phyloP scores from a whole-genome alignment of 495 filamentous ascomycete genomes.

The Aspergillus mulundensis region DNA sequence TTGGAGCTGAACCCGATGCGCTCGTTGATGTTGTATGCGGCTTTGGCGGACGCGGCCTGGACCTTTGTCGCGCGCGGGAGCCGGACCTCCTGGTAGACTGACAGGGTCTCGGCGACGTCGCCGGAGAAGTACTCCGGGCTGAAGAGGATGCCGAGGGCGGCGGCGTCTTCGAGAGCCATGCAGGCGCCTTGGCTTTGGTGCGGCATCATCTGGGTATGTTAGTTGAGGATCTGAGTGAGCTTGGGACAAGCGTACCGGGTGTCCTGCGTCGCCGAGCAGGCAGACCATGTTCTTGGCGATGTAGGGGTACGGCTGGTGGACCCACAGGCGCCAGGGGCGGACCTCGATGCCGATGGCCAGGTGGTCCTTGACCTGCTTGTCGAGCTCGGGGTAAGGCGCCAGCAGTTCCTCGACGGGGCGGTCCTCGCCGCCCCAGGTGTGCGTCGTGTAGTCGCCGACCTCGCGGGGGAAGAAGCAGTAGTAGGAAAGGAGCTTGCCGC shows the following conservation, averaged over 20 bases:
- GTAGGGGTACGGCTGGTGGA: constrained; percentile 43
- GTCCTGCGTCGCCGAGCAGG: constrained; percentile 37
- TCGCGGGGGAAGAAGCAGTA: constrained; percentile 50
- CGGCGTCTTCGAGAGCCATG: constrained; percentile 50
- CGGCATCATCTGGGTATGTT: constrained; percentile 40
- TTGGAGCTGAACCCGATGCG: constrained; percentile 49
- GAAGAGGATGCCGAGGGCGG: constrained; percentile 45
- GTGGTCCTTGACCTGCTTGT: constrained; percentile 37
- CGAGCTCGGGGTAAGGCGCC: constrained; percentile 41
- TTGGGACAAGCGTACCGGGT: constrained; percentile 33
- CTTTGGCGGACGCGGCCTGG: constrained; percentile 42
- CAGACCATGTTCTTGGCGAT: constrained; percentile 30
- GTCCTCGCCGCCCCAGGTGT: constrained; percentile 38
- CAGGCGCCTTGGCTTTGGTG: constrained; percentile 50
- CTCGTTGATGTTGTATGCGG: constrained; percentile 48
- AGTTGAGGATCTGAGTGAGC: background rate
- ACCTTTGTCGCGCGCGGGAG: constrained; percentile 41
- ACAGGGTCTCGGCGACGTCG: constrained; percentile 35
- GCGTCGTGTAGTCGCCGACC: constrained; percentile 36
- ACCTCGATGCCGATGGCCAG: constrained; percentile 42
- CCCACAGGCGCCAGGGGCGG: constrained; percentile 47
- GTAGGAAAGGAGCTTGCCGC: constrained; percentile 43
- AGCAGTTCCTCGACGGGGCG: constrained; percentile 39
- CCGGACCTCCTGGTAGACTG: constrained; percentile 42
- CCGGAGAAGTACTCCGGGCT: constrained; percentile 36